phyloP scores from a whole-genome alignment of 192 early-diverging fungal genomes.

The Podochytrium sp. region DNA sequence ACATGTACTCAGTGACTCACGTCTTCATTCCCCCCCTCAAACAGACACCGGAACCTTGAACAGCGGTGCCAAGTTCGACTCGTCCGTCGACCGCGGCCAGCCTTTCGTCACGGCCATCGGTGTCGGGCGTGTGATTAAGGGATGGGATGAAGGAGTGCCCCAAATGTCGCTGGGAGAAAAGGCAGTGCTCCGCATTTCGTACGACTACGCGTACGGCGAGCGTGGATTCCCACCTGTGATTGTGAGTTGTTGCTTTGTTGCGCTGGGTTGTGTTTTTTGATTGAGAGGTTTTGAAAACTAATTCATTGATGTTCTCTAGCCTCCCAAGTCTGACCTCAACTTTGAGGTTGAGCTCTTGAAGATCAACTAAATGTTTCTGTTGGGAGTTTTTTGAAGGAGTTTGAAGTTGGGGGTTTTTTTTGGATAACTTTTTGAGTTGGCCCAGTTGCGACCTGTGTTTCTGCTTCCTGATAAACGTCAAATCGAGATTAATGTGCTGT shows the following conservation, averaged over 20 bases:
- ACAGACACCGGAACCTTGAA: slow-evolving; percentile 48
- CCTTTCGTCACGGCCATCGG: slow-evolving; percentile 91
- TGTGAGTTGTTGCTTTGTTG: not conserved
- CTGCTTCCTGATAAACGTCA: no score
- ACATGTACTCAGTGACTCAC: not conserved
- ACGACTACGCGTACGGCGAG: slow-evolving; percentile 84
- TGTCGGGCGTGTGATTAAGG: slow-evolving; percentile 90
- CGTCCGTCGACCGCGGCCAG: slow-evolving; percentile 77
- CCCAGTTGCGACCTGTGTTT: no score
- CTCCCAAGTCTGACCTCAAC: slow-evolving; percentile 75
- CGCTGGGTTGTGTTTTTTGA: slow-evolving; percentile 60
- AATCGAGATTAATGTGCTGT: no score
- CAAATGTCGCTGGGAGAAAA: slow-evolving; percentile 89
- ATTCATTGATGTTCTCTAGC: slow-evolving; percentile 42
- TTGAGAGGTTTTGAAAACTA: slow-evolving; percentile 12
- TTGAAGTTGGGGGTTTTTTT: no score
- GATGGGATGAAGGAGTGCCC: slow-evolving; percentile 41
- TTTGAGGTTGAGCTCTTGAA: slow-evolving; percentile 72
- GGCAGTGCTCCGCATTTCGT: slow-evolving; percentile 80
- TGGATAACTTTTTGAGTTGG: no score
- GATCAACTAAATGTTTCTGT: slow-evolving; percentile 25
- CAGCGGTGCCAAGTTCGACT: slow-evolving; percentile 86
- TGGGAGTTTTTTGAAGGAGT: no score
- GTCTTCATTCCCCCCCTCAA: slow-evolving; percentile 54
- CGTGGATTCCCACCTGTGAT: slow-evolving; percentile 66